Evolutionary conservation across 768 basidiomycete genomes (phyloP).

Genomic region (Sporobolomyces roseus): DNA sequence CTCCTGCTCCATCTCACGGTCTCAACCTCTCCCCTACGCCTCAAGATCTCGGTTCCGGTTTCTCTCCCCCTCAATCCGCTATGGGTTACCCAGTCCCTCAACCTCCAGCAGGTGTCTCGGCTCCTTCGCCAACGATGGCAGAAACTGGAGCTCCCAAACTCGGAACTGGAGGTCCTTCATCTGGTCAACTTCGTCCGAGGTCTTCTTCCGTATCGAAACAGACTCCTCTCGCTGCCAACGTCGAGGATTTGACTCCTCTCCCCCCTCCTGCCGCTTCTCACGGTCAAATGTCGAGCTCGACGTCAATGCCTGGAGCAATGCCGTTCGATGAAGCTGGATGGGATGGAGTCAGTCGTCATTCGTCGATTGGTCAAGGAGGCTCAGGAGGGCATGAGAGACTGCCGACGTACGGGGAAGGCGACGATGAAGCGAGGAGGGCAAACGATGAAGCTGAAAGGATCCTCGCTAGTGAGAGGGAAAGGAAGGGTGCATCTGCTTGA

Average conservation of each 20-base stretch:
- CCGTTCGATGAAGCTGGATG: not conserved
- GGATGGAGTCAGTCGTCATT: not conserved
- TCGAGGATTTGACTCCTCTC: not conserved
- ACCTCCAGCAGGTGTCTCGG: constrained; percentile 46
- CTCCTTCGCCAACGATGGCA: constrained; percentile 47
- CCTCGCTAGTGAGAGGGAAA: constrained; percentile 28
- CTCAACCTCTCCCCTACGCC: constrained; percentile 2
- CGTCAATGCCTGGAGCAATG: constrained; percentile 11
- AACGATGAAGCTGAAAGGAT: constrained; percentile 25
- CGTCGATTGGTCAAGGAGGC: not conserved
- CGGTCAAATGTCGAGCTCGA: constrained; percentile 31
- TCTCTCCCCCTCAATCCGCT: constrained; percentile 39
- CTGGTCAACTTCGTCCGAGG: constrained; percentile 43
- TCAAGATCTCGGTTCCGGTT: constrained; percentile 12
- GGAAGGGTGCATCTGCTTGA: not conserved
- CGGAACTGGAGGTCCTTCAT: constrained; percentile 44
- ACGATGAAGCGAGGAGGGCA: constrained; percentile 17
- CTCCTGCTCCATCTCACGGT: constrained; percentile 10
- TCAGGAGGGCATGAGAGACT: constrained; percentile 4
- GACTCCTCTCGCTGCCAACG: not conserved
- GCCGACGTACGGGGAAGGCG: constrained; percentile 28
- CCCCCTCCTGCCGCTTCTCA: not conserved
- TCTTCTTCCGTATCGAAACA: not conserved
- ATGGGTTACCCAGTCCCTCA: constrained; percentile 40
- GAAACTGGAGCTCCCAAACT: constrained; percentile 46